phyloP scores from a whole-genome alignment of 2,329 filamentous ascomycete species.

The Colletotrichum eleusines region DNA sequence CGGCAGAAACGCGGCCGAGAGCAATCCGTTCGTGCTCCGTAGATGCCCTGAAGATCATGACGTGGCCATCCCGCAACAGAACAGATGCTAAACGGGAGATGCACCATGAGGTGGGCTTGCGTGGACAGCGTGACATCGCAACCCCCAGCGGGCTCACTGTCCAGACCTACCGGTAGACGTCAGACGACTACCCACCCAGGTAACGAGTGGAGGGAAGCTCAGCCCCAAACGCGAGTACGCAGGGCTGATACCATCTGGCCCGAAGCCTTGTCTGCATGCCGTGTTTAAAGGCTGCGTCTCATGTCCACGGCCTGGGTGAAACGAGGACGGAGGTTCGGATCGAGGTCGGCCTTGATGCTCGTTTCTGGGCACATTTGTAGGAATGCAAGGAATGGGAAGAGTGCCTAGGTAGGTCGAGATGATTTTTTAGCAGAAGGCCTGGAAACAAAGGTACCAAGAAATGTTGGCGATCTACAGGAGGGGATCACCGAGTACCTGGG shows the following conservation, averaged over 20 bases:
- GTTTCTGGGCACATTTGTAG: background rate
- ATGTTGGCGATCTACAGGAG: no score
- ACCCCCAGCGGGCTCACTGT: no score
- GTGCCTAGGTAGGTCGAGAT: no score
- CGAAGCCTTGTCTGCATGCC: background rate
- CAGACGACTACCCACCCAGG: no score
- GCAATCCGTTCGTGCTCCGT: background rate
- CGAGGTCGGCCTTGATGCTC: conserved; percentile 14
- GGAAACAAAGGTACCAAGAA: no score
- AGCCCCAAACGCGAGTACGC: conserved; percentile 37
- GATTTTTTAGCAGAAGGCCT: no score
- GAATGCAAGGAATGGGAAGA: background rate
- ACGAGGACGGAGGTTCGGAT: conserved; percentile 28
- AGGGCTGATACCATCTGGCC: conserved; percentile 29
- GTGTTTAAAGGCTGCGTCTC: conserved; percentile 25
- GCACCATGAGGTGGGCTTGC: conserved; percentile 32
- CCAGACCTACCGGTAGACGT: background rate
- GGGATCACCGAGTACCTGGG: no score
- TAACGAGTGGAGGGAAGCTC: conserved; percentile 30
- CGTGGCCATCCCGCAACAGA: conserved; percentile 23
- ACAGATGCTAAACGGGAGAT: no score
- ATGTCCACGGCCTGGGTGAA: conserved; percentile 30
- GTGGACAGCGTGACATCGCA: conserved; percentile 8
- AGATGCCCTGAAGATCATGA: conserved; percentile 20
- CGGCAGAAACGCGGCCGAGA: conserved; percentile 8